Percentiles rank a stretch among this genome's conserved stretches.
Evolutionary conservation across 2,329 filamentous ascomycete species (phyloP).

Genomic region (Alternaria burnsii): DNA sequence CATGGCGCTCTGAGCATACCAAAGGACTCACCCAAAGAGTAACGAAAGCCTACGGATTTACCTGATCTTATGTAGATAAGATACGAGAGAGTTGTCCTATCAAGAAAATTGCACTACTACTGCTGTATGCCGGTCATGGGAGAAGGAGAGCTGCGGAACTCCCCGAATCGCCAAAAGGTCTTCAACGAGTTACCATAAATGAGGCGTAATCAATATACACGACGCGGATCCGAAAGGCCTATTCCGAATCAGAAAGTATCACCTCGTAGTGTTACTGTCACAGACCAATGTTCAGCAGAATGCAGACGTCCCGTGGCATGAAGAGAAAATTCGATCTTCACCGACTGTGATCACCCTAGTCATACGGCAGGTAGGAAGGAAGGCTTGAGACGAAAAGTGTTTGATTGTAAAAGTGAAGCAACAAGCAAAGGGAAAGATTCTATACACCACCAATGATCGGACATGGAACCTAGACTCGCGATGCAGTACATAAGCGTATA

Average conservation of each 20-base stretch:
- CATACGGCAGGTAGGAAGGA: background rate
- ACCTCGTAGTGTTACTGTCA: background rate
- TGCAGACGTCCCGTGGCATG: background rate
- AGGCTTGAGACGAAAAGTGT: background rate
- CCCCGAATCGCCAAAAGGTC: background rate
- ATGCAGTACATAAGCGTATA: slow-evolving; percentile 2
- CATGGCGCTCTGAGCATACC: too few species aligned
- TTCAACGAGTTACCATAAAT: background rate
- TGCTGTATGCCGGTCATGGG: background rate
- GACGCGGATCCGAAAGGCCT: background rate
- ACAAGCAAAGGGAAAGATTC: background rate
- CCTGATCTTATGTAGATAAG: background rate
- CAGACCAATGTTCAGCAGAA: background rate
- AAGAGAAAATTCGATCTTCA: background rate
- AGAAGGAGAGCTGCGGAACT: background rate
- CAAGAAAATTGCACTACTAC: background rate
- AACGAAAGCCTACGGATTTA: background rate
- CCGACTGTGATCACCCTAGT: background rate
- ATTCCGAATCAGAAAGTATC: background rate
- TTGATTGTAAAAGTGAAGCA: slow-evolving; percentile 1
- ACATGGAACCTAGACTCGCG: background rate
- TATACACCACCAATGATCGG: slow-evolving; percentile 1
- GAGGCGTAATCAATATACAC: background rate
- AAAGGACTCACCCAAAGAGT: background rate
- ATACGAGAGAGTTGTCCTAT: background rate